Base-by-base conservation (phyloP, 1,284 basidiomycete species). In the Fomitopsis betulina region DNA sequence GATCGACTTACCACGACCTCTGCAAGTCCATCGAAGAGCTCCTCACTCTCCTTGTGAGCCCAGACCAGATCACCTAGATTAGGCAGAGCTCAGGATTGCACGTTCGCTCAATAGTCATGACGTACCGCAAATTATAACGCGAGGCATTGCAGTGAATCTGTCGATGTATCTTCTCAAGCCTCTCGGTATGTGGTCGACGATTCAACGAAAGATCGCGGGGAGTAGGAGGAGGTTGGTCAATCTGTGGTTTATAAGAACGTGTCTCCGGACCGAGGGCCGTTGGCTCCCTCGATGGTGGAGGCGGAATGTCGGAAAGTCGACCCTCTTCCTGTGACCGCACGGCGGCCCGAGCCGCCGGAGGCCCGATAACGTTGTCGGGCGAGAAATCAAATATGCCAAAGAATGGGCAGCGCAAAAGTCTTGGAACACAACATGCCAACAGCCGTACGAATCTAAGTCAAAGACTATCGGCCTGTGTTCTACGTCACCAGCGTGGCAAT, bases 1-100 rank as follows among this genome's bases (percentile, higher is more conserved):
- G 25, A 38, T 17, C 23, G 21, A 80, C 91, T 68, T 69, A 94
- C 93, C 52, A 94, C 76, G 27, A 94, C 78, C 55, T 94, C 86
- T 45, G 91, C 85, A 55, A 92, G 79, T 51, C 79, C 77, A 1
- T 79, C 78, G 42, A 93, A 81, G 63, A 94, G 79, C 45, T 81
- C 72, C 56, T 84, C 76, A 54, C 86, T 79, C 63, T 94, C 91
- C 37, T 90, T 80, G 60, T 59, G 58, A 12, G 58, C 58, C 58
- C 58, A 59, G 12, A 59, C 58, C 50, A 59, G 39, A 35, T 59
- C 58, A 27, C 58, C 58, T 59, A 30, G 35, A 49, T 19, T 6
- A 21, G 19, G 21, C 13, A 27, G 17, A 17, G 33, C 33, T 56
- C 7, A 50, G 10, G 10, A 12, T n/a, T 1, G 9, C 9, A 38